Conservation (phyloP, 192 early-diverging fungal species). For the Gigaspora rosea region DNA sequence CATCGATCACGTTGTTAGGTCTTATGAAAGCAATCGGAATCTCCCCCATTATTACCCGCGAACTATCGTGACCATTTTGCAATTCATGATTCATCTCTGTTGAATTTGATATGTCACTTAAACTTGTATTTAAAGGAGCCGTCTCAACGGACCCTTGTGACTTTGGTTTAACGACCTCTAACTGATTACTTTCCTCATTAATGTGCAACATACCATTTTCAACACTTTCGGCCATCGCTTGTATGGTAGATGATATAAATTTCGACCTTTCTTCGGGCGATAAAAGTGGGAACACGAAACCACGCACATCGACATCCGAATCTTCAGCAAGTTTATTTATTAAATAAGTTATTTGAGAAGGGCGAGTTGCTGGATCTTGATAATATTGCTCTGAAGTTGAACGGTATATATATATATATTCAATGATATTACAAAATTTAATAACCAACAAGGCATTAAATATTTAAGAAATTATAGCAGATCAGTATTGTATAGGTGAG, state of each 20-base stretch:
- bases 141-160: background rate
- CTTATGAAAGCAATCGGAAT: constrained; percentile 31
- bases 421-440: background rate
- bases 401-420: background rate
- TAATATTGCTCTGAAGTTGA: constrained; percentile 19
- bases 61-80: background rate
- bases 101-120: background rate
- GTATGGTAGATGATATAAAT: background rate
- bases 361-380: constrained; percentile 10
- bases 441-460: background rate
- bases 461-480: too few relatives aligned
- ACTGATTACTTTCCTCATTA: background rate
- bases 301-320: constrained; percentile 16
- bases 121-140: background rate
- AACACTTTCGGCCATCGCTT: constrained; percentile 2
- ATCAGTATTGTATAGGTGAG: too few relatives aligned
- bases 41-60: constrained; percentile 29
- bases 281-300: constrained; percentile 4
- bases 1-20: background rate
- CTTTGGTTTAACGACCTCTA: background rate
- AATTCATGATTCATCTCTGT: constrained; percentile 2
- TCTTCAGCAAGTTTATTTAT: constrained; percentile 21
- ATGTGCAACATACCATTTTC: constrained; percentile 8
- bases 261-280: constrained; percentile 19
- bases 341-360: background rate